A percentile compares a stretch with the other conserved stretches of the same genome.
These are phyloP conservation scores for Blastobotrys capitulatus DNA, from an alignment of 1,139 yeast genomes.

Conservation along the genomic window DNA sequence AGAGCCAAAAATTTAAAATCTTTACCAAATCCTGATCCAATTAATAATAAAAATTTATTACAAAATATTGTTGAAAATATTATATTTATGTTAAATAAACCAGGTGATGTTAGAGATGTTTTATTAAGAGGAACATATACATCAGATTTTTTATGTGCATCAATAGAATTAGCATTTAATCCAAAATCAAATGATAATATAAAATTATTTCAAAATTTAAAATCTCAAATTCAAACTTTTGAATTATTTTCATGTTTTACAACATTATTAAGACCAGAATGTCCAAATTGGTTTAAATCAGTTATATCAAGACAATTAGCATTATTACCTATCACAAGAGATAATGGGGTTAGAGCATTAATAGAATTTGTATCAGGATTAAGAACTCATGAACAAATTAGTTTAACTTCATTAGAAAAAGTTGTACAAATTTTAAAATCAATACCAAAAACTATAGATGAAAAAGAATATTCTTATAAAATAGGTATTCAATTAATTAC, in stretches of 20 bases:
- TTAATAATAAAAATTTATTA: neutral
- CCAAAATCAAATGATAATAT: conserved; percentile 10
- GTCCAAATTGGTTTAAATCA: conserved; percentile 30
- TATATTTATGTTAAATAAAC: conserved; percentile 50
- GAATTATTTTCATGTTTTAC: conserved; percentile 27
- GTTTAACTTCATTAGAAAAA: conserved; percentile 54
- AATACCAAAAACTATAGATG: conserved; percentile 50
- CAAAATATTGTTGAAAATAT: conserved; percentile 42
- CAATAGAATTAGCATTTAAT: conserved; percentile 45
- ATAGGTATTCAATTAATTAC: conserved; percentile 58
- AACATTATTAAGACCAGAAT: conserved; percentile 25
- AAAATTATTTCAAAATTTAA: conserved; percentile 10
- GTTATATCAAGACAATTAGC: conserved; percentile 44
- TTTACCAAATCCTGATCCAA: neutral
- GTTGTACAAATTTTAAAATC: conserved; percentile 57
- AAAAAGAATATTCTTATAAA: conserved; percentile 47
- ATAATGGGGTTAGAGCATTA: conserved; percentile 64
- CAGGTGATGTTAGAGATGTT: conserved; percentile 47
- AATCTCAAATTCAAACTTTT: conserved; percentile 30
- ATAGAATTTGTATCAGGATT: conserved; percentile 75
- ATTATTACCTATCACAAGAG: conserved; percentile 49
- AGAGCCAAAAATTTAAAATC: conserved; percentile 33
- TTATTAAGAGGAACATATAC: conserved; percentile 41
- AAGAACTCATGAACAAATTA: conserved; percentile 65
- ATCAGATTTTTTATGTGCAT: conserved; percentile 57